Base-by-base conservation (phyloP, 768 basidiomycete genomes). In the Lentinula raphanica region DNA sequence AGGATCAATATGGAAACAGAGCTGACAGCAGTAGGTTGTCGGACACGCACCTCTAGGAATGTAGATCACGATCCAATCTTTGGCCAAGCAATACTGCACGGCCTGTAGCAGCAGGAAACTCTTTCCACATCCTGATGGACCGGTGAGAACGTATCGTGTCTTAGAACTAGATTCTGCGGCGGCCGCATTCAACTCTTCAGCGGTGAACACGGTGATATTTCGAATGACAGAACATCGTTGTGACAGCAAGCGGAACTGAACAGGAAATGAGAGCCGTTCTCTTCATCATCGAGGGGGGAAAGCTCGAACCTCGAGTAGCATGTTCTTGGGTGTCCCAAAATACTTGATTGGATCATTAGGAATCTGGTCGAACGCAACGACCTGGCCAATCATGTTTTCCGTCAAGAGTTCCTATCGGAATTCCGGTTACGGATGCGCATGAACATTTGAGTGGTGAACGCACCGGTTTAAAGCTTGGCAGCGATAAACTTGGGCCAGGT, bases 21-120 rank as follows among this genome's bases (percentile, higher is more conserved):
- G 36, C 36, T n/a, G n/a, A n/a, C 13, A 38, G 9, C 32, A 11
- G 42, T 3, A 9, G 28, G 8, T 31, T 23, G 23, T 5, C 42
- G 17, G 19, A 35, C 25, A 70, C 78, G 49, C 31, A 90, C 92
- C 84, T 72, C 87, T 78, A 3, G 94, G 92, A 25, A 94, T 80
- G 67, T 94, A 97, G 17, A 95, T 70, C 17, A 93, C 90, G 21
- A 95, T 79, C 90, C 92, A 94, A 27, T 81, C 79, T 21, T 81
- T 78, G 2, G 78, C 70, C 9, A 79, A 64, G 32, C 85, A 86
- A 61, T 91, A 85, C 38, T 88, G 78, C 0, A 90, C 83, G 0
- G 87, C 79, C 68, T 97, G 94, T 8, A 94, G 73, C 29, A 96
- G 71, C 8, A 90, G 69, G 60, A 82, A 84, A 56, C 87, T 90